A percentile compares a stretch with the other conserved stretches of the same genome.
These are phyloP conservation scores for Penstemon newberryi DNA, from an alignment of 257 asterid species.

Conservation along the genomic window DNA sequence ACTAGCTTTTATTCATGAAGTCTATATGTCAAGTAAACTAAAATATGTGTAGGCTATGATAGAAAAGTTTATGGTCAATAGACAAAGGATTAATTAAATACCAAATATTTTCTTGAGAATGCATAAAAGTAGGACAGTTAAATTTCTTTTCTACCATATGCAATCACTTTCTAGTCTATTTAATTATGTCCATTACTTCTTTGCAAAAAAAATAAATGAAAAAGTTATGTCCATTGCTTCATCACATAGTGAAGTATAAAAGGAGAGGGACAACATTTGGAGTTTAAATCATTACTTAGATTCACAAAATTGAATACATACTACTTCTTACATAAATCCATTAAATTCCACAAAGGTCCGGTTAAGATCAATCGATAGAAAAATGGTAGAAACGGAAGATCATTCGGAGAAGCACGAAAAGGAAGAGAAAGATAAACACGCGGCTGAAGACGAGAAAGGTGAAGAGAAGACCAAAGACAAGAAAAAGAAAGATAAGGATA, in stretches of 20 bases:
- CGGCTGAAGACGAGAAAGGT: slow-evolving; percentile 31
- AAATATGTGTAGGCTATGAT: too few species aligned
- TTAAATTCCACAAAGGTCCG: slow-evolving; percentile 3
- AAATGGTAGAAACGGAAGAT: slow-evolving; percentile 36
- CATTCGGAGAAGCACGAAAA: slow-evolving; percentile 34
- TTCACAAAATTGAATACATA: background rate
- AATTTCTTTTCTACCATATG: background rate
- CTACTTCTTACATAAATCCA: background rate
- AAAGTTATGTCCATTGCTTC: slow-evolving; percentile 24
- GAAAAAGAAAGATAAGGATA: slow-evolving; percentile 32
- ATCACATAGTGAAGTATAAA: slow-evolving; percentile 20
- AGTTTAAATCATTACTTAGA: slow-evolving; percentile 9
- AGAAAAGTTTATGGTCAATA: slow-evolving; percentile 11
- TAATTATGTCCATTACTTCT: too few species aligned
- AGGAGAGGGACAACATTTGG: background rate
- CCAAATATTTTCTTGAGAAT: slow-evolving; percentile 28
- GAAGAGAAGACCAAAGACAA: slow-evolving; percentile 29
- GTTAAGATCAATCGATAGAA: background rate
- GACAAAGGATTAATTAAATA: background rate
- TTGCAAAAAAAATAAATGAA: too few species aligned
- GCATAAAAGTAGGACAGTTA: slow-evolving; percentile 34
- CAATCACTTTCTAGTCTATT: slow-evolving; percentile 34
- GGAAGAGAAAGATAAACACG: slow-evolving; percentile 41
- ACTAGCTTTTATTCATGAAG: too few species aligned
- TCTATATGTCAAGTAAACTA: too few species aligned